Evolutionary conservation across 306 rosid species (phyloP).

Genomic region (Benincasa hispida): DNA sequence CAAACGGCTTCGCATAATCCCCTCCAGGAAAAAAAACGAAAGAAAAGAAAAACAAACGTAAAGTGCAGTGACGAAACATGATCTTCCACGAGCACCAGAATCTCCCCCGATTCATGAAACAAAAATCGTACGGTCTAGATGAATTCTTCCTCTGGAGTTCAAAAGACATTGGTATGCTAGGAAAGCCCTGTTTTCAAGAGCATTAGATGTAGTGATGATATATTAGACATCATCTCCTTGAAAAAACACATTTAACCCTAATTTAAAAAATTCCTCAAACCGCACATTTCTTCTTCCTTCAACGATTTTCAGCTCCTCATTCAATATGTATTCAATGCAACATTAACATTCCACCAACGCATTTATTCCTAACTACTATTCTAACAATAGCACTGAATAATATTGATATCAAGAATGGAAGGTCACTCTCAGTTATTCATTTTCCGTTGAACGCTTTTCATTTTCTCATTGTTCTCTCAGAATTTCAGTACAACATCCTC

Average conservation of each 20-base stretch:
- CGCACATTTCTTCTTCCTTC: no score
- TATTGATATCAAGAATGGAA: no score
- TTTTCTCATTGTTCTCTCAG: no score
- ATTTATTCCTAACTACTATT: no score
- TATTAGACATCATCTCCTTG: background rate
- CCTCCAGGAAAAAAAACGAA: background rate
- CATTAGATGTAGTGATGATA: slow-evolving; percentile 3
- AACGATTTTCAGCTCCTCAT: no score
- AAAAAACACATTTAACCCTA: background rate
- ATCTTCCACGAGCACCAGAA: slow-evolving; percentile 29
- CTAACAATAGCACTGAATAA: no score
- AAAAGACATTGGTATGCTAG: slow-evolving; percentile 30
- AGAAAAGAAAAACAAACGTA: slow-evolving; percentile 3
- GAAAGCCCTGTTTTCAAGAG: slow-evolving; percentile 16
- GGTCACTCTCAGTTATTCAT: no score
- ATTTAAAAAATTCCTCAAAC: no score
- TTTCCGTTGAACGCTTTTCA: no score
- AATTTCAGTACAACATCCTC: no score
- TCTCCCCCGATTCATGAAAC: slow-evolving; percentile 32
- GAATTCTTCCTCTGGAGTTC: slow-evolving; percentile 20
- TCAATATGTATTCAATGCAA: no score
- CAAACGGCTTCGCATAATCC: background rate
- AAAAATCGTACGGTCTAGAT: slow-evolving; percentile 7
- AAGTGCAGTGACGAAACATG: slow-evolving; percentile 47
- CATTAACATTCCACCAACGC: no score